Evolutionary conservation across 2,329 filamentous ascomycete species (phyloP), one percentile per base, ranked within the genome.

Genomic region (Fusarium tricinctum): DNA sequence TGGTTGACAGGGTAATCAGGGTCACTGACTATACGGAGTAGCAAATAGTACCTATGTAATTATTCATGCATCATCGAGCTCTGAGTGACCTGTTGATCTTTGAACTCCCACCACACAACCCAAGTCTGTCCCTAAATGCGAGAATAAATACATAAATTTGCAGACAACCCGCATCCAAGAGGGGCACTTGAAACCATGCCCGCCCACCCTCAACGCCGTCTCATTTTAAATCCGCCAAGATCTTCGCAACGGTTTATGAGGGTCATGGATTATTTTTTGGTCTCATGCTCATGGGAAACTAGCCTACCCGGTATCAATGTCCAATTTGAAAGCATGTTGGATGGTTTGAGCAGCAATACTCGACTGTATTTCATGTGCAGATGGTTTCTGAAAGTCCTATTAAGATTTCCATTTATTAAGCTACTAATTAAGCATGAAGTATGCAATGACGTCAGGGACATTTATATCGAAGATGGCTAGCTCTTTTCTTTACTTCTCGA

Each of bases 221-320:
- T 45, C 72, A 73, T 73, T 45, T 73, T 67, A 59, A 58, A 45
- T 23, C 33, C 43, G 43, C 51, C 44, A 42, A 53, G 54, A 68
- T 60, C 46, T 66, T 63, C 51, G 28, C 15, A 28, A 39, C 44
- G 30, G 61, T 68, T 60, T 26, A 51, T 54, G n/a, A 54, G 47
- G 35, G 39, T 63, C 48, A 52, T 52, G 38, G 40, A 57, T 49
- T 44, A 39, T 48, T 42, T 12, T 26, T 44, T 59, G 52, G 42
- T 17, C 43, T 14, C 28, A 17, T 43, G 42, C 28, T 10, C 15
- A 26, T 43, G 30, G 12, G 22, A 32, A 7, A 12, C 19, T 28
- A 17, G 20, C 39, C 23, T 49, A 35, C 40, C 15, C 44, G 45
- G 26, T 38, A 63, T 53, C 22, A 17, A 32, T 58, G 47, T 44